These are phyloP conservation scores for Ascochyta fabae DNA, from an alignment of 2,329 filamentous ascomycete species.

Conservation along the genomic window DNA sequence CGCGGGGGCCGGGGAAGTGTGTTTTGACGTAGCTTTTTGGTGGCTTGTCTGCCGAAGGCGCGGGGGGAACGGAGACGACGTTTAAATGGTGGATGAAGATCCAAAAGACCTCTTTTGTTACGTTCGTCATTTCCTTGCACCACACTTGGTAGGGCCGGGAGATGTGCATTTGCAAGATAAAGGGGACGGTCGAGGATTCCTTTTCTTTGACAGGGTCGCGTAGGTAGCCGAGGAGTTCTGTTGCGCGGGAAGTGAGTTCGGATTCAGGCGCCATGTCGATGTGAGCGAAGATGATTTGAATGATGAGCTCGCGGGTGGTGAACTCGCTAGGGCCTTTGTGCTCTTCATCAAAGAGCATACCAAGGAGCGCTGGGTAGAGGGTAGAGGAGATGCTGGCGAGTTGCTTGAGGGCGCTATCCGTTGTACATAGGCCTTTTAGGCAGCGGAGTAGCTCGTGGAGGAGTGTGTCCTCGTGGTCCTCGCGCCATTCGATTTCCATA, in stretches of 20 bases:
- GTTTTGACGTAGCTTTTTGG: conserved; percentile 60
- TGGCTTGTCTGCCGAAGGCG: conserved; percentile 20
- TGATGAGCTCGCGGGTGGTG: conserved; percentile 87
- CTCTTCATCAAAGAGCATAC: conserved; percentile 95
- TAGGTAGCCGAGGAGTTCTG: conserved; percentile 78
- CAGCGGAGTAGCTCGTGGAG: conserved; percentile 92
- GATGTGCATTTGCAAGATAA: conserved; percentile 87
- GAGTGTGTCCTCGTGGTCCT: conserved; percentile 93
- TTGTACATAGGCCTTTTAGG: conserved; percentile 92
- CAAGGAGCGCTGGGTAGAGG: conserved; percentile 83
- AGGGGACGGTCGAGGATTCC: conserved; percentile 77
- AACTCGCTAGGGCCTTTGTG: conserved; percentile 98
- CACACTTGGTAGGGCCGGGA: conserved; percentile 89
- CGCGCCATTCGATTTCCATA: conserved; percentile 95
- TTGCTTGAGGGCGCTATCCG: conserved; percentile 81
- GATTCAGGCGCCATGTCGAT: conserved; percentile 66
- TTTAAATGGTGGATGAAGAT: conserved; percentile 97
- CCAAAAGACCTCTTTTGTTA: conserved; percentile 99
- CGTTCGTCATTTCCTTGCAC: conserved; percentile 89
- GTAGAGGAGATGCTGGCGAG: conserved; percentile 79
- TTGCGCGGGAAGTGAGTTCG: conserved; percentile 72
- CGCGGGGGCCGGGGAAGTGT: conserved; percentile 83
- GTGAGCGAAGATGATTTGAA: conserved; percentile 87
- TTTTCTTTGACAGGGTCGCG: conserved; percentile 76
- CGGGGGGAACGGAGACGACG: conserved; percentile 70